Evolutionary conservation across 805 yeast genomes (phyloP), one percentile per base, ranked within the genome.

Genomic region (Lipomyces anomalus): DNA sequence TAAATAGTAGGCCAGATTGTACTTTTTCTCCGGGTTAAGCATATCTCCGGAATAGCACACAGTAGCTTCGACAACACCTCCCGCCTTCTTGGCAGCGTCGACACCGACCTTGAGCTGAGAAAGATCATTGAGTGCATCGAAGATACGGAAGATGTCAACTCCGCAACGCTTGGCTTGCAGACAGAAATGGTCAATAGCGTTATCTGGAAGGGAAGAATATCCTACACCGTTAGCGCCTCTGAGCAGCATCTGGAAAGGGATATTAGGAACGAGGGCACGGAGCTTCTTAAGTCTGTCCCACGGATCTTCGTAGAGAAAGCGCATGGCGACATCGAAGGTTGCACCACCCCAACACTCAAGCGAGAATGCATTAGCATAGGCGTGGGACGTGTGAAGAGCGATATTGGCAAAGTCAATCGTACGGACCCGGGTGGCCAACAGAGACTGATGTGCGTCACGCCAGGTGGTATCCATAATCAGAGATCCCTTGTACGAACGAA

Each of bases 271-370:
- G 47, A 83, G 75, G 61, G 76, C 76, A 69, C 98, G 80, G 68
- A 92, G 73, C 67, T 79, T 76, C 67, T 95, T 79, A 67, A 92
- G 76, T 69, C 99, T 80, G 49, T 78, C 95, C 99, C 99, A 92
- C 56, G 99, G 99, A 67, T 89, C 97, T 74, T 92, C 99, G 67
- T 90, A 87, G 61, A 92, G 75, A 77, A 92, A 92, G 69, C 99
- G 80, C 97, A 92, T 89, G 44, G 95, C 84, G 44, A 92, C 99
- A 64, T 92, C 99, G 61, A 92, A 92, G 32, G 99, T 92, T 44
- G 99, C 99, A 70, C 99, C 99, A 71, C 99, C 99, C 99, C 99
- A 92, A 74, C 98, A 92, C 71, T 92, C 99, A 44, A 92, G 73
- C 17, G 99, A 92, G 67, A 88, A 92, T 3, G 95, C 95, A 53